Evolutionary conservation across 192 early-diverging fungal genomes (phyloP).

Genomic region (Ramicandelaber brevisporus): DNA sequence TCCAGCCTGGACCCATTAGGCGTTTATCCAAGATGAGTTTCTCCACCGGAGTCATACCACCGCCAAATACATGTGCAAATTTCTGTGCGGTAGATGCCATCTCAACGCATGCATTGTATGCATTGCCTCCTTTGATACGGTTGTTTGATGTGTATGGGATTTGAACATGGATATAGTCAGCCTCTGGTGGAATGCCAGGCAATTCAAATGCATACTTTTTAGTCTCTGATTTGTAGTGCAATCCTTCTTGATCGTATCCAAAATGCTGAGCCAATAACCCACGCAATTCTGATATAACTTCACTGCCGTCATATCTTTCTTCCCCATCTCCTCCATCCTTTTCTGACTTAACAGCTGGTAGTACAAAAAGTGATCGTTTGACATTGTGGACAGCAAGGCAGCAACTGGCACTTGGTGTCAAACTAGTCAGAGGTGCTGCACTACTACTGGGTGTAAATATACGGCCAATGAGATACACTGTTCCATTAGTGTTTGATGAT

Average conservation of each 20-base stretch:
- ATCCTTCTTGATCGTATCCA: constrained; percentile 56
- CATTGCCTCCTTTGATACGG: too few relatives aligned
- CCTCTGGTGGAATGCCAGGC: constrained; percentile 43
- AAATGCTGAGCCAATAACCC: constrained; percentile 23
- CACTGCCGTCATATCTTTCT: constrained; percentile 43
- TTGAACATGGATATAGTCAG: constrained; percentile 67
- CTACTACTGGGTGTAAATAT: not conserved
- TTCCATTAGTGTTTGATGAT: too few relatives aligned
- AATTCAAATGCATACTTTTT: constrained; percentile 86
- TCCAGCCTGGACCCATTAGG: constrained; percentile 94
- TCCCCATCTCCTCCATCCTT: constrained; percentile 21
- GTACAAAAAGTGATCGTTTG: constrained; percentile 1
- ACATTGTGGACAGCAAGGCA: too few relatives aligned
- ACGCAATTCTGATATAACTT: constrained; percentile 29
- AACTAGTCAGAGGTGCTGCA: constrained; percentile 1
- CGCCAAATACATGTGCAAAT: constrained; percentile 74
- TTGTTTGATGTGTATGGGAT: too few relatives aligned
- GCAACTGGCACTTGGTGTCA: too few relatives aligned
- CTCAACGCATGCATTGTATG: constrained; percentile 33
- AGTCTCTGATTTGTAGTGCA: constrained; percentile 28
- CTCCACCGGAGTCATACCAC: constrained; percentile 68
- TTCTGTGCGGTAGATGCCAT: constrained; percentile 29
- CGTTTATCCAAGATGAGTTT: constrained; percentile 78
- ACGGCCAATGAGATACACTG: too few relatives aligned
- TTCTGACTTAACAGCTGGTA: not conserved